Evolutionary conservation across 805 yeast species (phyloP).

Genomic region (Aciculoconidium aculeatum): DNA sequence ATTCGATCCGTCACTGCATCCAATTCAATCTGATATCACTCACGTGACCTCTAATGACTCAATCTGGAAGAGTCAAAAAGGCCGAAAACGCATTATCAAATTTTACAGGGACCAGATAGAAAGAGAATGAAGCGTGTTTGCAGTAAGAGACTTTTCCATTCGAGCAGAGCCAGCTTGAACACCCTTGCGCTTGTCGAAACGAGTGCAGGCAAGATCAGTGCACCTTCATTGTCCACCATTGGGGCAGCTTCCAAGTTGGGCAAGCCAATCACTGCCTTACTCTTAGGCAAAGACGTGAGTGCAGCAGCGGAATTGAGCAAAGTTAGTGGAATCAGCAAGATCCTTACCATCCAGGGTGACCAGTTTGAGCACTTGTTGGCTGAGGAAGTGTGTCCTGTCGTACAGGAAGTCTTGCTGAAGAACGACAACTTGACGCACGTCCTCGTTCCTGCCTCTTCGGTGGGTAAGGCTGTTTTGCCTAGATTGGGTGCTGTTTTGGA

Average conservation of each 20-base stretch:
- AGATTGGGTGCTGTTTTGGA: slow-evolving; percentile 81
- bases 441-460: slow-evolving; percentile 75
- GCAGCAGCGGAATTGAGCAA: slow-evolving; percentile 45
- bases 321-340: slow-evolving; percentile 47
- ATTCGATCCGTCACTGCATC: too few relatives aligned
- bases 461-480: slow-evolving; percentile 83
- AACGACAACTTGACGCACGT: slow-evolving; percentile 58
- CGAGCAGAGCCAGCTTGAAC: slow-evolving; percentile 17
- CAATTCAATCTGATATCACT: too few relatives aligned
- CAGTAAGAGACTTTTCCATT: slow-evolving; percentile 44
- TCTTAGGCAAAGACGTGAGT: slow-evolving; percentile 61
- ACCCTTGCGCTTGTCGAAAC: slow-evolving; percentile 78
- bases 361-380: slow-evolving; percentile 70
- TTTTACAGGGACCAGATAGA: too few relatives aligned
- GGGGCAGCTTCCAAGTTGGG: slow-evolving; percentile 75
- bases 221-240: slow-evolving; percentile 67
- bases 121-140: slow-evolving; percentile 6
- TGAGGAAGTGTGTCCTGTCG: slow-evolving; percentile 71
- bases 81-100: too few relatives aligned
- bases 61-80: too few relatives aligned
- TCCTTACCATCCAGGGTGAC: slow-evolving; percentile 51
- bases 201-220: slow-evolving; percentile 46
- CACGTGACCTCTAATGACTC: too few relatives aligned
- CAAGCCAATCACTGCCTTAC: slow-evolving; percentile 72
- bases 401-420: slow-evolving; percentile 41